Base-by-base conservation (phyloP, 805 yeast species). In the Millerago galiae region DNA sequence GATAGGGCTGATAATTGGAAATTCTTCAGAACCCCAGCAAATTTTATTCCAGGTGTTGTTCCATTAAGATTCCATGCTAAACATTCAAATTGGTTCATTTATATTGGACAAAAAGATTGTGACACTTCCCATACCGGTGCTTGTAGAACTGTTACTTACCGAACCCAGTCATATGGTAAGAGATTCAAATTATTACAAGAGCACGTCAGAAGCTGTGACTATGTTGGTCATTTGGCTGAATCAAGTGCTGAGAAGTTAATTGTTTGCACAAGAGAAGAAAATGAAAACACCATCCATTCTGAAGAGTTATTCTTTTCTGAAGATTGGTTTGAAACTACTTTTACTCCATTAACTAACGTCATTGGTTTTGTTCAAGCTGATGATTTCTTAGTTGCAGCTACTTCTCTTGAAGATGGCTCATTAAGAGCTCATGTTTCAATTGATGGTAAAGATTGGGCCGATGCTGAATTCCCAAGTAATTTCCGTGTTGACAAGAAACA, bases 401-500 rank as follows among this genome's bases (percentile, higher is more conserved):
- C 75, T 3, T 63, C 74, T 27, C 63, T 65, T 13, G 75, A 68
- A 12, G 75, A 74, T 18, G 67, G 68, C 2, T 68, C 77, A 7
- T 65, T 89, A 41, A 71, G 72, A 40, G 91, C 95, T 0, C 73
- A 70, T 50, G 88, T 88, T 1, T 80, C 96, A 1, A 73, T 78
- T 14, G 91, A 91, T 61, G 98, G 98, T 15, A 47, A 55, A 5
- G 68, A 63, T 9, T 93, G 81, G 71, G 87, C 95, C 0, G 83
- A 76, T 44, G 93, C 93, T 0, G 70, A 74, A 45, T 82, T 88
- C 62, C 98, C 99, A 2, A 74, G 76, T 30, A 65, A 71, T 50
- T 67, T 84, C 51, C 63, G 72, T 7, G 77, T 82, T 18, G 75
- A 75, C 34, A 68, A 71, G 29, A 81, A 80, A 49, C 77, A 75